Conservation (phyloP, 1,139 yeast genomes). For the Sugiyamaella paludigena region DNA sequence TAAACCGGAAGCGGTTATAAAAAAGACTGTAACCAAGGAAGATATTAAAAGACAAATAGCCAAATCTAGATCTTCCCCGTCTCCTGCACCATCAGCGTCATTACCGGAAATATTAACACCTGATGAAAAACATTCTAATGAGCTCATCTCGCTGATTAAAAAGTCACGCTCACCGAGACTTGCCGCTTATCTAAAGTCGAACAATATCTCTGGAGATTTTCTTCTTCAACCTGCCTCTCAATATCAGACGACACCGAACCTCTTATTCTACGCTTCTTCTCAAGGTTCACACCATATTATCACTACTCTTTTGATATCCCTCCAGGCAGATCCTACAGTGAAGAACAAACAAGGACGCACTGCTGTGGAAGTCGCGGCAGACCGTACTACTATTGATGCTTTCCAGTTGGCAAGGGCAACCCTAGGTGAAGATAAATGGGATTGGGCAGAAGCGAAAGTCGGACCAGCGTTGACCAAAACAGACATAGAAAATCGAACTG, state of each 20-base stretch:
- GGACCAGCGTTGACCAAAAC: conserved; percentile 54
- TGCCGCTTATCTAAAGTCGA: conserved; percentile 57
- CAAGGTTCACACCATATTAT: conserved; percentile 68
- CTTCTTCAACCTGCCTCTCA: conserved; percentile 53
- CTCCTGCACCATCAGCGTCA: conserved; percentile 10
- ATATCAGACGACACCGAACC: conserved; percentile 62
- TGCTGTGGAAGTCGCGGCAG: conserved; percentile 56
- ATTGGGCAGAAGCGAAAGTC: conserved; percentile 71
- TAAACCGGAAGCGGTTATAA: conserved; percentile 50
- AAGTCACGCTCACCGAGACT: conserved; percentile 79
- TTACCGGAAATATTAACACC: conserved; percentile 24
- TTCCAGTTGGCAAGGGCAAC: conserved; percentile 68
- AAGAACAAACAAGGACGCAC: conserved; percentile 56
- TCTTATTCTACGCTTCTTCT: conserved; percentile 75
- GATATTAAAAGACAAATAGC: conserved; percentile 10
- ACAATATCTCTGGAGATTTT: conserved; percentile 53
- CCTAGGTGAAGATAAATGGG: conserved; percentile 65
- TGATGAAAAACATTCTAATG: conserved; percentile 52
- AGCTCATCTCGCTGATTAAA: conserved; percentile 57
- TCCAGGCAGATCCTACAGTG: conserved; percentile 69
- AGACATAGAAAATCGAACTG: conserved; percentile 42
- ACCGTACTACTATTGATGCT: conserved; percentile 46
- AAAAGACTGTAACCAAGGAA: conserved; percentile 30
- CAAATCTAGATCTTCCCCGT: conserved; percentile 9
- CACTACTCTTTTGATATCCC: conserved; percentile 56